Evolutionary conservation across 805 yeast genomes (phyloP).

Genomic region (Candida stauntonica): DNA sequence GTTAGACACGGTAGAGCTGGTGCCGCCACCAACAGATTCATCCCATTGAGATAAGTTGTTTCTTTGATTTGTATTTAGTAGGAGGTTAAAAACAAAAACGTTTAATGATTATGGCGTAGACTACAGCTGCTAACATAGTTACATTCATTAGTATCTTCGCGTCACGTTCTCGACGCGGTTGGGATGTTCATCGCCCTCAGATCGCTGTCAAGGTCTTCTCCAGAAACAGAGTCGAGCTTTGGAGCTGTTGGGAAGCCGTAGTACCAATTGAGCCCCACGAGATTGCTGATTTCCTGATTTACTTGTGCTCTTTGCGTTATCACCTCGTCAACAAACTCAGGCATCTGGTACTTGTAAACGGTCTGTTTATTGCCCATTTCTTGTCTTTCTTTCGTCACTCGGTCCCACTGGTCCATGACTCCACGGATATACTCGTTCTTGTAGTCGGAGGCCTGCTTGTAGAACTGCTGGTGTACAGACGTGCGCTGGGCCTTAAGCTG

Average conservation of each 20-base stretch:
- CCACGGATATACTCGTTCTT: slow-evolving; percentile 60
- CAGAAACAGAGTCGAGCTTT: slow-evolving; percentile 54
- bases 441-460: slow-evolving; percentile 61
- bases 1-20: slow-evolving; percentile 99
- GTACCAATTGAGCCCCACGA: slow-evolving; percentile 62
- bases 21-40: slow-evolving; percentile 69
- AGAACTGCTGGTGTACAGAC: slow-evolving; percentile 77
- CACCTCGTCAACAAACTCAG: slow-evolving; percentile 41
- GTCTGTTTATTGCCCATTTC: slow-evolving; percentile 48
- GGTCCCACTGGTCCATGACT: slow-evolving; percentile 87
- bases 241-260: slow-evolving; percentile 86
- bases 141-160: no score
- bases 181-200: slow-evolving; percentile 47
- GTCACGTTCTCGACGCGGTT: slow-evolving; percentile 1
- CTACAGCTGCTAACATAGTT: no score
- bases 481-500: slow-evolving; percentile 80
- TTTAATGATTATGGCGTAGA: slow-evolving; percentile 13
- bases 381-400: slow-evolving; percentile 83
- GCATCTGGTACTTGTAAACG: slow-evolving; percentile 34
- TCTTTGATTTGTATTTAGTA: slow-evolving; percentile 22
- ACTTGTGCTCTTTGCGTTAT: slow-evolving; percentile 64
- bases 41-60: slow-evolving; percentile 53
- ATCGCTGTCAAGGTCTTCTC: slow-evolving; percentile 74
- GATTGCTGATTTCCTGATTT: slow-evolving; percentile 63
- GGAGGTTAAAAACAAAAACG: slow-evolving; percentile 14